phyloP scores from a whole-genome alignment of 2,329 filamentous ascomycete genomes.

The Aureobasidium sp. region DNA sequence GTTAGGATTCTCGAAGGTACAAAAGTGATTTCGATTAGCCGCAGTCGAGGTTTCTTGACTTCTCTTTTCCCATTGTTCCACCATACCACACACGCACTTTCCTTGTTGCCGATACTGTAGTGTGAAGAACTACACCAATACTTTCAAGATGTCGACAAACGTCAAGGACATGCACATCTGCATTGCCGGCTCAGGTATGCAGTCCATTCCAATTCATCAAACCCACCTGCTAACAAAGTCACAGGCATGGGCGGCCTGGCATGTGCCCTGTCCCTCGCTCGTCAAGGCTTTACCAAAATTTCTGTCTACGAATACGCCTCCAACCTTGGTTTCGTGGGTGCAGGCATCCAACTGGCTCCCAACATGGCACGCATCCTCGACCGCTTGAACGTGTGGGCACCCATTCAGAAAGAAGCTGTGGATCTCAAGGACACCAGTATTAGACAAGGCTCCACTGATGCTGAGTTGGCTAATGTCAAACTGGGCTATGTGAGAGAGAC shows the following conservation, averaged over 20 bases:
- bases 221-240: not conserved
- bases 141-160: constrained; percentile 17
- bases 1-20: not conserved
- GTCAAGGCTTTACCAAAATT: constrained; percentile 67
- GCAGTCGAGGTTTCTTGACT: not conserved
- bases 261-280: constrained; percentile 64
- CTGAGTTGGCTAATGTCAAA: constrained; percentile 63
- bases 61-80: not conserved
- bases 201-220: not conserved
- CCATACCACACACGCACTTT: no score
- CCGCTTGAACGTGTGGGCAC: constrained; percentile 62
- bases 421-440: constrained; percentile 66
- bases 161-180: constrained; percentile 29
- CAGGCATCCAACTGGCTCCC: constrained; percentile 76
- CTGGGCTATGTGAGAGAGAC: constrained; percentile 59
- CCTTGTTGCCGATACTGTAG: not conserved
- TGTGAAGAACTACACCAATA: not conserved
- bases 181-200: constrained; percentile 29
- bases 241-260: constrained; percentile 70
- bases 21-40: not conserved
- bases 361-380: constrained; percentile 75
- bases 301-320: constrained; percentile 67
- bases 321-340: constrained; percentile 71
- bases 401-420: constrained; percentile 64
- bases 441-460: constrained; percentile 60